Evolutionary conservation across 2,329 filamentous ascomycete genomes (phyloP).

Genomic region (Colletotrichum magnum): DNA sequence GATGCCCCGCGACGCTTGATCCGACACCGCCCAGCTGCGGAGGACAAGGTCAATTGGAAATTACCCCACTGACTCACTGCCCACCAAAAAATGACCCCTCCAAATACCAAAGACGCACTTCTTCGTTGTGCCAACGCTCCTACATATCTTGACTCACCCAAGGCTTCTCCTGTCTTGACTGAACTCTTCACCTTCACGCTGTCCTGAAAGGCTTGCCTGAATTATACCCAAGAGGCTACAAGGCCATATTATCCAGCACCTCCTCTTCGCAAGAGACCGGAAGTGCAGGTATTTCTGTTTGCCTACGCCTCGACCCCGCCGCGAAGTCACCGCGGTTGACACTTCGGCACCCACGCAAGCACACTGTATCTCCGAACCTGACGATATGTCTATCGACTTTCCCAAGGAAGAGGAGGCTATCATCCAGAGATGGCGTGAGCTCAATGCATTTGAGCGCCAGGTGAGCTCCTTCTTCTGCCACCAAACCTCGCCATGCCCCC

Average conservation of each 20-base stretch:
- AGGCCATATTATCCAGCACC: too few species aligned
- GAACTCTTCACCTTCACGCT: not conserved
- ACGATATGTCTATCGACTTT: conserved; percentile 88
- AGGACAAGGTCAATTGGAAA: conserved; percentile 28
- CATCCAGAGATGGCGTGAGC: conserved; percentile 90
- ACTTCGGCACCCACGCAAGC: not conserved
- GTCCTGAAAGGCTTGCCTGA: too few species aligned
- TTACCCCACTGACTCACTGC: conserved; percentile 40
- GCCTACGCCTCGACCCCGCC: not conserved
- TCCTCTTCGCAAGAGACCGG: too few species aligned
- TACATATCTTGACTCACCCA: conserved; percentile 23
- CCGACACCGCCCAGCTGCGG: too few species aligned
- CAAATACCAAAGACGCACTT: conserved; percentile 1
- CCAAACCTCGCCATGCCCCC: not conserved
- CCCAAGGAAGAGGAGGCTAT: conserved; percentile 90
- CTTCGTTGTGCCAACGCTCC: not conserved
- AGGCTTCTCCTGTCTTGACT: not conserved
- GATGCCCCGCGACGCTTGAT: conserved; percentile 33
- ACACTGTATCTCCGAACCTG: not conserved
- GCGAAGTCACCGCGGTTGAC: not conserved
- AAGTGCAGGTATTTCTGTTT: not conserved
- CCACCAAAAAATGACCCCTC: conserved; percentile 33
- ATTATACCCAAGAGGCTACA: too few species aligned
- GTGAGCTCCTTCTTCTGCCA: conserved; percentile 55
- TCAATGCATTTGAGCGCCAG: conserved; percentile 90